Evolutionary conservation across 176 grass and related monocot species (phyloP).

Genomic region (Calamus simplicifolius): DNA sequence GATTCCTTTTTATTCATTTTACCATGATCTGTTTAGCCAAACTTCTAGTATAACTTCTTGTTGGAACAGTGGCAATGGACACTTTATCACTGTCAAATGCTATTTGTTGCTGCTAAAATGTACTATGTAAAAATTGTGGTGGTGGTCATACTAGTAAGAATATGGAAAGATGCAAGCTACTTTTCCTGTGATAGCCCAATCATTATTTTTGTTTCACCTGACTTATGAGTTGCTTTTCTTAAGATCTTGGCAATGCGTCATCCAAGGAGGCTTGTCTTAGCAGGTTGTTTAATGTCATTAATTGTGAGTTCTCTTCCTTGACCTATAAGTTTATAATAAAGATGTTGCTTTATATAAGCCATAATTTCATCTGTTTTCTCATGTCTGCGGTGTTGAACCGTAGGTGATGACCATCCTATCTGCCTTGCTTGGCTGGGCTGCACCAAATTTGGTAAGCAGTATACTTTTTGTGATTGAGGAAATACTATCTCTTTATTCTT

Average conservation of each 20-base stretch:
- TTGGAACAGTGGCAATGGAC: no score
- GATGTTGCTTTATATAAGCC: background rate
- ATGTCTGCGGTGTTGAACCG: conserved; percentile 7
- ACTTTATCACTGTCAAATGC: no score
- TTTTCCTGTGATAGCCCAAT: background rate
- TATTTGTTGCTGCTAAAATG: no score
- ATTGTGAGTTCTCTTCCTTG: conserved; percentile 45
- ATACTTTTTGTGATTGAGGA: conserved; percentile 1
- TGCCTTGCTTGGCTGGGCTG: conserved; percentile 71
- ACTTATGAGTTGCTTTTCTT: conserved; percentile 23
- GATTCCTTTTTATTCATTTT: no score
- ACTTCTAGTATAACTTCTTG: no score
- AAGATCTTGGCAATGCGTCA: conserved; percentile 96
- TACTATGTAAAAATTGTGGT: no score
- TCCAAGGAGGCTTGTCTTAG: conserved; percentile 74
- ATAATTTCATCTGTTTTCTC: background rate
- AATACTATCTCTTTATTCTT: no score
- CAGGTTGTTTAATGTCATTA: conserved; percentile 61
- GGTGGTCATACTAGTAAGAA: background rate
- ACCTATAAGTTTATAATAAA: background rate
- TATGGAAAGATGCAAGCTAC: background rate
- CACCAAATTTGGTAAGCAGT: conserved; percentile 86
- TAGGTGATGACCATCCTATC: conserved; percentile 97
- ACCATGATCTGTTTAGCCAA: no score
- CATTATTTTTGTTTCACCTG: conserved; percentile 5